phyloP scores from a whole-genome alignment of 805 yeast species.

The Pichia heedii region DNA sequence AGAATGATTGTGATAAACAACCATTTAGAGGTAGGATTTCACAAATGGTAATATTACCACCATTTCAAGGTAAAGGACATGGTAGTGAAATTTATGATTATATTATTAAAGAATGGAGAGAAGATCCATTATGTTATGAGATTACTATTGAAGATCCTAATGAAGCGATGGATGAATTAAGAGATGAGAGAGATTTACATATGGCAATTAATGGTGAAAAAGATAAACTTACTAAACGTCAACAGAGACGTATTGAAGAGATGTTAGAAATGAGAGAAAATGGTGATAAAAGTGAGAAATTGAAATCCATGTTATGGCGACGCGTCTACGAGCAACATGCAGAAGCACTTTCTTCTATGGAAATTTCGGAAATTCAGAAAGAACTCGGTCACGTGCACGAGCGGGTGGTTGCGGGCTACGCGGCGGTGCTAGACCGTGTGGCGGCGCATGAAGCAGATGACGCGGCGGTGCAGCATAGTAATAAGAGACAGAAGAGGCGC shows the following conservation, averaged over 20 bases:
- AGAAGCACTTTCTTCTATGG: constrained; percentile 62
- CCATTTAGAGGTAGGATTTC: constrained; percentile 64
- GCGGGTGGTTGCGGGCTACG: too few relatives aligned
- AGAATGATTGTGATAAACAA: constrained; percentile 36
- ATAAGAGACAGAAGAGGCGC: too few relatives aligned
- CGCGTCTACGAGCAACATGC: constrained; percentile 71
- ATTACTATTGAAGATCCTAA: constrained; percentile 92
- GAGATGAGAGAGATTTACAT: constrained; percentile 72
- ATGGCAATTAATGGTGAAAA: constrained; percentile 35
- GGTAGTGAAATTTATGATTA: constrained; percentile 60
- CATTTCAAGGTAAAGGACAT: constrained; percentile 63
- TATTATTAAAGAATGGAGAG: constrained; percentile 47
- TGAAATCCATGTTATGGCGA: constrained; percentile 58
- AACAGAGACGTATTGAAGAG: constrained; percentile 68
- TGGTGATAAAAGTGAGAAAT: neutral
- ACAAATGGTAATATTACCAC: constrained; percentile 80
- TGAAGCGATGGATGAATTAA: constrained; percentile 81
- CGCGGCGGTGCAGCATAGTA: too few relatives aligned
- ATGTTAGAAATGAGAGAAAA: constrained; percentile 38
- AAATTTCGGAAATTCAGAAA: constrained; percentile 46
- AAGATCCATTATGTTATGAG: constrained; percentile 47
- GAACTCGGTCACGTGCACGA: constrained; percentile 32
- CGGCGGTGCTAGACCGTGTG: too few relatives aligned
- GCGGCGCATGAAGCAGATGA: too few relatives aligned
- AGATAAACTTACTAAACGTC: constrained; percentile 47